Base-by-base conservation (phyloP, 805 yeast genomes). In the Yamadazyma sp. region DNA sequence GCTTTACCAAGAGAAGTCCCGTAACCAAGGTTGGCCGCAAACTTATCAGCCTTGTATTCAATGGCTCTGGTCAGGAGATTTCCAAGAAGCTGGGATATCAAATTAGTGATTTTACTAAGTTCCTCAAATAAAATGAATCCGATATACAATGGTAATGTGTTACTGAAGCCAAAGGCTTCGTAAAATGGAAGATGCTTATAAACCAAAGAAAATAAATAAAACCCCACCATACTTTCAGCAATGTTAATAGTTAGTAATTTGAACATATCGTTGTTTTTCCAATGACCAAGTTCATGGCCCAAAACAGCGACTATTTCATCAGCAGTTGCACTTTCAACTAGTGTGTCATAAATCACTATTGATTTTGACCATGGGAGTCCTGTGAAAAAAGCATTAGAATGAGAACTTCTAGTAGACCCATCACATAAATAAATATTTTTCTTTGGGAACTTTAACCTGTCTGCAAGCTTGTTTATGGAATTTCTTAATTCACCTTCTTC, bases 281-380 rank as follows among this genome's bases (percentile, higher is more conserved):
- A 32, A 20, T 32, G 35, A 16, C 35, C 35, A n/a, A 32, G 24
- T 32, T 32, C 35, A 14, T 32, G 35, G 7, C 24, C 29, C 23
- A 32, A 18, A 6, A 32, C 30, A 5, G 22, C 35, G 15, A 23
- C 20, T 13, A 30, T 84, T 61, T 91, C 93, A 24, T 73, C 74
- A 17, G 76, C 73, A 16, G 88, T 62, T 23, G 86, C 78, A 40
- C 84, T 81, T 40, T 84, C 77, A 43, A 93, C 80, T 62, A 91
- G 73, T 5, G 97, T 93, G 51, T 91, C 98, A 56, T 70, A 93
- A 23, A 93, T 73, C 32, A 93, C 96, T 63, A 91, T 93, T 60
- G 87, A 89, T 64, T 91, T 93, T 36, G 86, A 78, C 91, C 96
- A 89, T 28, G 98, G 98, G 49, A 93, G 71, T 4, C 98, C 98